These are phyloP conservation scores for Spinacia oleracea DNA, from an alignment of 179 eudicot genomes.

Conservation along the genomic window DNA sequence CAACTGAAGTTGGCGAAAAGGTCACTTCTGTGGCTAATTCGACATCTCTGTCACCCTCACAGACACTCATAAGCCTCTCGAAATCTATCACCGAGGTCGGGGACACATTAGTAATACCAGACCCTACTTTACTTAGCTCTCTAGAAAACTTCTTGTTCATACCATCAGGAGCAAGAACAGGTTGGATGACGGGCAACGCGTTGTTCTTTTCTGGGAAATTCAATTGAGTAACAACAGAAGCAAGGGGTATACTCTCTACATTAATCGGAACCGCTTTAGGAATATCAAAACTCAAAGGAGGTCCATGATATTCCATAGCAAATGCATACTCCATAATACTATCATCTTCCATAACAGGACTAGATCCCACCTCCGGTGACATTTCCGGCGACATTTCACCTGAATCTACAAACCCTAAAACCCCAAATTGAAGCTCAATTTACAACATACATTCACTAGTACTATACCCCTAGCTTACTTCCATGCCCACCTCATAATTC, in stretches of 20 bases:
- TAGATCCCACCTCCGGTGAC: constrained; percentile 32
- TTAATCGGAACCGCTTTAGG: constrained; percentile 86
- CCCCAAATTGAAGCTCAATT: constrained; percentile 19
- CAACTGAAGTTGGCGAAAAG: constrained; percentile 64
- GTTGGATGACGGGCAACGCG: constrained; percentile 73
- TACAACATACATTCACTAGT: constrained; percentile 14
- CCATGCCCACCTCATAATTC: constrained; percentile 24
- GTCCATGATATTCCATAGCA: constrained; percentile 90
- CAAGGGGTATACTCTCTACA: constrained; percentile 77
- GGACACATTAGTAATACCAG: constrained; percentile 38
- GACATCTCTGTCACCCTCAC: constrained; percentile 29
- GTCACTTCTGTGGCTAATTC: constrained; percentile 48
- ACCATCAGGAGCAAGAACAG: constrained; percentile 53
- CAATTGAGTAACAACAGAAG: constrained; percentile 54
- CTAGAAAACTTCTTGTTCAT: constrained; percentile 51
- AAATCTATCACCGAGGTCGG: constrained; percentile 52
- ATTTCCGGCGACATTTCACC: constrained; percentile 34
- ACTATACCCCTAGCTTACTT: constrained; percentile 36
- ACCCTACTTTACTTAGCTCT: constrained; percentile 44
- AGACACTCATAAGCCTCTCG: constrained; percentile 34
- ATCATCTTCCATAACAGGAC: constrained; percentile 36
- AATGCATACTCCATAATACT: constrained; percentile 57
- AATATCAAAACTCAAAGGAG: constrained; percentile 66
- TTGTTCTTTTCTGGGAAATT: constrained; percentile 40
- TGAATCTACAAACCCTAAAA: constrained; percentile 9